Base-by-base conservation (phyloP, 305 asterid genomes). In the Plantago rigida region DNA sequence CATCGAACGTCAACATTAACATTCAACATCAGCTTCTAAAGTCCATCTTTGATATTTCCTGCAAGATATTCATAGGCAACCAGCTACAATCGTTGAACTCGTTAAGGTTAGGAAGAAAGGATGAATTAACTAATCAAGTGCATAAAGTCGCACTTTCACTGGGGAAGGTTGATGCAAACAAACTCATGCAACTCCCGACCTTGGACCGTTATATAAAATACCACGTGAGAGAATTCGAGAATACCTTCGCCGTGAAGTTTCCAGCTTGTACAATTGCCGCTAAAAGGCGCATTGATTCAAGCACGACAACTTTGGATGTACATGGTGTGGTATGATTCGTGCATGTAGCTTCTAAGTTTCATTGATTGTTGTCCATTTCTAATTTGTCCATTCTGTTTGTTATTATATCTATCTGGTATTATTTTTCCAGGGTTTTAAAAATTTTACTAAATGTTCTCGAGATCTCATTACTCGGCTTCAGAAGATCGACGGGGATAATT, bases 221-320 rank as follows among this genome's bases (percentile, higher is more conserved):
- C 79, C 97, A 92, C 52, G 99, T 88, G 71, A 79, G 80, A 69
- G 99, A 87, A 67, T 93, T 93, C 34, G 99, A 93, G 79, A 85
- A 69, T 76, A 72, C 60, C 82, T 89, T 93, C 69, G 75, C 87
- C 5, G 68, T 83, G 45, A 89, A 89, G 84, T 93, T 93, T 74
- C 97, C 97, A 51, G 96, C 97, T 69, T 89, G 99, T 72, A 84
- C 94, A 59, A 87, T 89, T 66, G 89, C 99, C n/a, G 94, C 99
- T 56, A 93, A 93, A 76, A 80, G 92, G 54, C 99, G 85, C 76
- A 93, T 93, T 59, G 99, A 93, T 76, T 86, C 89, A 11, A 93
- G 96, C 83, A 89, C 97, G 6, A 93, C 99, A 50, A 80, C 89
- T 75, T 78, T 93, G 83, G 97, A 93, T 75, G 99, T 93, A 72